Base-by-base conservation (phyloP, 148 eudicot genomes). In the Amaranthus hypochondriacus region DNA sequence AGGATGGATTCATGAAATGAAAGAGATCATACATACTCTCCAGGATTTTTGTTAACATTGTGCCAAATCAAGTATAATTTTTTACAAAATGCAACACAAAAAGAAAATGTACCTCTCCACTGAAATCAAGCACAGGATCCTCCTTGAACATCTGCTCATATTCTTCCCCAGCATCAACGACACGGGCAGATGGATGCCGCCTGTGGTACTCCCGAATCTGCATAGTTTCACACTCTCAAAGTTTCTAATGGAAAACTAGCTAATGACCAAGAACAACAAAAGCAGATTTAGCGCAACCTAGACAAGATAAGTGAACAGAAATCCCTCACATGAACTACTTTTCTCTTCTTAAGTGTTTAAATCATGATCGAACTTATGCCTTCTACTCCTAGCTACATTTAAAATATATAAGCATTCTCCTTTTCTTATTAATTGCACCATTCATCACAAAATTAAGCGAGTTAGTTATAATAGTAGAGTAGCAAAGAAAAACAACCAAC, bases 121-220 rank as follows among this genome's bases (percentile, higher is more conserved):
- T 92, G 71, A 96, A 96, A 81, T 96, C 97, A 79, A 96, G 86
- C 60, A 79, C 73, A 3, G 91, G 95, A 67, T 96, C 96, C 82
- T 89, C 97, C 73, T 96, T 90, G 56, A 96, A 92, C 80, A 92
- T 83, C 84, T 84, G 90, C 76, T 95, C 98, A 75, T 80, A 88
- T 81, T 96, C 94, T 76, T 92, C 97, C 61, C 73, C 87, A 13
- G 89, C 82, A 73, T 90, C 96, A 10, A 89, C 82, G 70, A 81
- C 90, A 51, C 90, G 96, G 18, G 95, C 92, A 79, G 97, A 81
- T 57, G 94, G 95, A 88, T 92, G 97, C 42, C 96, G 86, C 79
- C 99, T 85, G 70, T 96, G 97, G 80, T 96, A 92, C 72, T 96
- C 99, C 12, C 97, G 92, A 82, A 96, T 96, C 99, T 96, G 86